Conservation (phyloP, 345 rosid genomes). For the Eucalyptus curtisii region DNA sequence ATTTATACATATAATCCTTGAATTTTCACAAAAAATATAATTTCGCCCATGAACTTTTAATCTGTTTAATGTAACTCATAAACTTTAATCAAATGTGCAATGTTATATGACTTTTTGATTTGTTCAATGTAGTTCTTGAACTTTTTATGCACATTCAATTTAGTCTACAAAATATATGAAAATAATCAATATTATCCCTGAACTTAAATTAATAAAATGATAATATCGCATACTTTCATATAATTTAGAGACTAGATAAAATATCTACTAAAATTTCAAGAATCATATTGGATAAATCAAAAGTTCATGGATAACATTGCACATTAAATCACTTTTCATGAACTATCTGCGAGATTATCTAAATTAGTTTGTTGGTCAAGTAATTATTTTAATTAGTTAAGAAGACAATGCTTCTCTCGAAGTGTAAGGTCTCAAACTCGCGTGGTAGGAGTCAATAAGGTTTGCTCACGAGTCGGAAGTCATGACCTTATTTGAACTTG, state of each 20-base stretch:
- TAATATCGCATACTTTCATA: not conserved
- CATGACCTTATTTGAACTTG: not conserved
- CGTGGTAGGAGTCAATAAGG: not conserved
- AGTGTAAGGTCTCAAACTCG: not conserved
- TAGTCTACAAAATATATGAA: accelerated
- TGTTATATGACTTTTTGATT: accelerated
- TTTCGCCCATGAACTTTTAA: accelerated
- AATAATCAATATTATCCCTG: not conserved
- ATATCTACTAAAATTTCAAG: not conserved
- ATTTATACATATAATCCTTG: not conserved
- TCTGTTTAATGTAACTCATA: accelerated
- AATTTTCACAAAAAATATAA: no score
- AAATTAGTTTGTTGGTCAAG: no score
- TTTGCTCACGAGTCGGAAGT: not conserved
- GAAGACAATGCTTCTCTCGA: not conserved
- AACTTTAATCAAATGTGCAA: no score
- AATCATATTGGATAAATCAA: no score
- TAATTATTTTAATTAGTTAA: not conserved
- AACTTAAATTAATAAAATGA: not conserved
- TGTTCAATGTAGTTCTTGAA: accelerated
- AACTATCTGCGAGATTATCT: accelerated
- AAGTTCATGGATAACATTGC: accelerated
- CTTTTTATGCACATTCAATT: accelerated
- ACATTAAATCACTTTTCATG: accelerated
- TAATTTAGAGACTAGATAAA: not conserved